Evolutionary conservation across 805 yeast genomes (phyloP), one percentile per base, ranked within the genome.

Genomic region (Candida boleticola): DNA sequence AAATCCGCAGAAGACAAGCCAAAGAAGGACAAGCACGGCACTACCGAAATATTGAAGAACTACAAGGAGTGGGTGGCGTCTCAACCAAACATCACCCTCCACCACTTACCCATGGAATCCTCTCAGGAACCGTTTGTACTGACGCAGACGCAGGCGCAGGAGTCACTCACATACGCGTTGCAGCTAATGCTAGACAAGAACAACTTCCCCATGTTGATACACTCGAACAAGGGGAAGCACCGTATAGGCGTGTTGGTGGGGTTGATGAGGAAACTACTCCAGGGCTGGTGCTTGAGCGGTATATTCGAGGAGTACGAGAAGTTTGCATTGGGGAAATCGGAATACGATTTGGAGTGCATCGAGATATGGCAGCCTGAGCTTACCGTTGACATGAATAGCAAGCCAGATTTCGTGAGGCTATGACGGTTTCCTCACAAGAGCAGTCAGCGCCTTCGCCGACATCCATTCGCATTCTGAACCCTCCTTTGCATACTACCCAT

Each of bases 141-240:
- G 4, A 54, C 61, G 18, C 64, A 61, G 37, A 52, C 53, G n/a
- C 68, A 61, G 45, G 58, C 72, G 0, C 65, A 64, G 40, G 57
- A 50, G 26, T 76, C 83, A 2, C 73, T 89, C 43, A 69, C 78
- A 33, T 57, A 63, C 18, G 82, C 87, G 1, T 64, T 85, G 32
- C 69, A 76, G 42, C 53, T 84, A 29, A 69, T 85, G 37, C 58
- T 82, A 25, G 76, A 84, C 52, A 71, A 71, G 36, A 79, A 81
- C 11, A 89, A 89, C 58, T 88, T 85, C 58, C 99, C 99, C 1
- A 80, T 92, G 10, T 69, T 92, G 43, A 77, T 92, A 10, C 98
- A 93, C 60, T 89, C 97, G 3, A 89, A 93, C 62, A 92, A 92
- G 66, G 99, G 99, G n/a, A 93, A 93, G 61, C 99, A 92, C 60